Percentiles rank a stretch among this genome's conserved stretches.
phyloP scores from a whole-genome alignment of 2,329 filamentous ascomycete genomes.

The Colletotrichum gloeosporioides region DNA sequence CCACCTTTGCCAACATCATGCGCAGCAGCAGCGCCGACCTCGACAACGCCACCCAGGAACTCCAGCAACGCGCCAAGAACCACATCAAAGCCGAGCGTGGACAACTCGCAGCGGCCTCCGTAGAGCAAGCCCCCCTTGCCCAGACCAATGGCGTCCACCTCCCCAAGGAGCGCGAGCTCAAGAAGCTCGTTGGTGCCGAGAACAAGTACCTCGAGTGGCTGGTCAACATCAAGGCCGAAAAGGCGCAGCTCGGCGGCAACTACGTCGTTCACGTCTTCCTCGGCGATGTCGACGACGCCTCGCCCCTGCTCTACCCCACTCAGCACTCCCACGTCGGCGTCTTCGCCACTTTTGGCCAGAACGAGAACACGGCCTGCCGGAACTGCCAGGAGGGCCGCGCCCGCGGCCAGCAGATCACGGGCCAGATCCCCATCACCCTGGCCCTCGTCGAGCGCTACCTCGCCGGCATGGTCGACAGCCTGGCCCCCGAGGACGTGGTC shows the following conservation, averaged over 20 bases:
- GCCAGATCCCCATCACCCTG: constrained; percentile 32
- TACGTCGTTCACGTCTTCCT: constrained; percentile 65
- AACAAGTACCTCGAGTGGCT: constrained; percentile 54
- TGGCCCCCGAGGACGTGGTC: constrained; percentile 28
- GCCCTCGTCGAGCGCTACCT: constrained; percentile 31
- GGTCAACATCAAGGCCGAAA: constrained; percentile 58
- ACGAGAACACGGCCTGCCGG: constrained; percentile 25
- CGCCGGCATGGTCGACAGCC: constrained; percentile 24
- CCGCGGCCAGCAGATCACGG: constrained; percentile 23
- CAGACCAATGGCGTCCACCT: neutral
- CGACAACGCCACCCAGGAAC: neutral
- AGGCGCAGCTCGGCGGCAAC: constrained; percentile 52
- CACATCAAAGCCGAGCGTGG: neutral
- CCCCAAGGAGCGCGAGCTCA: neutral
- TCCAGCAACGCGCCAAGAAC: neutral
- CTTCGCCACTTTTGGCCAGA: constrained; percentile 44
- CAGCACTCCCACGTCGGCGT: constrained; percentile 53
- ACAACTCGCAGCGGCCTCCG: neutral
- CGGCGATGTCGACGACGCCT: constrained; percentile 41
- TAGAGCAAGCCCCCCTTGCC: neutral
- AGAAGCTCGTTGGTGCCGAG: constrained; percentile 12
- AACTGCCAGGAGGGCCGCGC: constrained; percentile 27
- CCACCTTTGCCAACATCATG: constrained; percentile 15
- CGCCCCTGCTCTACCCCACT: constrained; percentile 42
- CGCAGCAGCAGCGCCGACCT: neutral